Evolutionary conservation across 768 basidiomycete genomes (phyloP), one percentile per base, ranked within the genome.

Genomic region (Punctularia strigosozonata): DNA sequence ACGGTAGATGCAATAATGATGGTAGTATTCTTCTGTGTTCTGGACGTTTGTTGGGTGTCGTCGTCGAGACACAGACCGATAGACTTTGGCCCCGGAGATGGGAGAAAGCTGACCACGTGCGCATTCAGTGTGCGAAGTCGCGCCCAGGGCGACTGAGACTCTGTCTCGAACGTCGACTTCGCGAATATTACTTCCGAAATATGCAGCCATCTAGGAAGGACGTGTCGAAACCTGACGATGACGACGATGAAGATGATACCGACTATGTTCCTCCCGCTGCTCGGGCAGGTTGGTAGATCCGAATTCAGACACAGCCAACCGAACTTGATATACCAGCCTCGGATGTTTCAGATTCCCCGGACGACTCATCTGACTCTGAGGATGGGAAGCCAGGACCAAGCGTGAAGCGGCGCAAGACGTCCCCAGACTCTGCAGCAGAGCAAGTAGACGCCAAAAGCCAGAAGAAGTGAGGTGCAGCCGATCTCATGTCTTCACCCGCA

Each of bases 241-340:
- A n/a, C n/a, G n/a, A n/a, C n/a, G n/a, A n/a, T n/a, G 80, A 80
- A 49, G 72, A 78, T 43, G 79, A 80, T 47, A 65, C 63, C n/a
- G 83, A 86, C 54, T 85, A 80, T 40, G 63, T 76, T 14, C 83
- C 80, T 15, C 60, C 68, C n/a, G 58, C 59, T 45, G 62, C 60
- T 71, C 44, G 39, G 39, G 39, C 18, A 4, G 18, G 20, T 4
- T n/a, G 19, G 7, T 32, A 2, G 4, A 23, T 24, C 5, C 28
- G 30, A 14, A 40, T 30, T 15, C 15, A 43, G 25, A 51, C 13
- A 31, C 17, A 6, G 15, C 14, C 26, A 39, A 14, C 8, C 19
- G 25, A 14, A 23, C 19, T 36, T n/a, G 6, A 22, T 31, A 14
- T 22, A 31, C 34, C 24, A 31, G 21, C 8, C 26, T 26, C 23